phyloP scores from a whole-genome alignment of 768 basidiomycete species.

The Psilocybe cyanescens region DNA sequence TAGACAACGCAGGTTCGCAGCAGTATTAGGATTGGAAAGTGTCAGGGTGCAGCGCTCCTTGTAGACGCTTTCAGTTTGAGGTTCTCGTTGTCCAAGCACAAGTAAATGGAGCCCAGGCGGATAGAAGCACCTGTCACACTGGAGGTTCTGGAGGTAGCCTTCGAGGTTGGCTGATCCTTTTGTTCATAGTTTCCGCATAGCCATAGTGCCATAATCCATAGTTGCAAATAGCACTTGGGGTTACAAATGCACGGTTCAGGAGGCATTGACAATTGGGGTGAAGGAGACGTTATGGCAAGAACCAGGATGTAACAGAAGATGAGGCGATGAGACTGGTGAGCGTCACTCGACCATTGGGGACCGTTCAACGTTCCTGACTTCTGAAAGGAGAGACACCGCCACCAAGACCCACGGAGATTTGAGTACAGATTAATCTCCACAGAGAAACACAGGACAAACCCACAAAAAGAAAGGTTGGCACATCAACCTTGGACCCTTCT shows the following conservation, averaged over 20 bases:
- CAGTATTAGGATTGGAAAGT: background rate
- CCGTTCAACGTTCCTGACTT: conserved; percentile 20
- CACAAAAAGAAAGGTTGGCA: conserved; percentile 15
- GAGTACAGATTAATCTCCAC: conserved; percentile 12
- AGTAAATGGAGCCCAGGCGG: background rate
- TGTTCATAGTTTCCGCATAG: background rate
- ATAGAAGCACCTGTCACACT: too few species aligned
- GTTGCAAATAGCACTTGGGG: background rate
- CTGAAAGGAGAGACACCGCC: conserved; percentile 18
- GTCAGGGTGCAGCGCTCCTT: background rate
- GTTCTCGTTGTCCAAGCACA: background rate
- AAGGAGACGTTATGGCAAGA: background rate
- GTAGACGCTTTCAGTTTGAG: background rate
- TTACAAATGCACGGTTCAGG: background rate
- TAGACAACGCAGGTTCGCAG: conserved; percentile 4
- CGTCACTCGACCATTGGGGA: conserved; percentile 1
- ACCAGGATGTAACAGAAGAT: background rate
- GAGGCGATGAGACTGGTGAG: background rate
- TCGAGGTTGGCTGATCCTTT: background rate
- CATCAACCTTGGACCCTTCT: conserved; percentile 6
- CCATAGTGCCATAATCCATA: background rate
- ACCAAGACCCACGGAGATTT: conserved; percentile 23
- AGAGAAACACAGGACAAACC: conserved; percentile 5
- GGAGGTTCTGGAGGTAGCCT: too few species aligned
- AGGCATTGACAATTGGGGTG: conserved; percentile 2